Conservation (phyloP, 2,329 filamentous ascomycete genomes). For the Rugonectria rugulosa region DNA sequence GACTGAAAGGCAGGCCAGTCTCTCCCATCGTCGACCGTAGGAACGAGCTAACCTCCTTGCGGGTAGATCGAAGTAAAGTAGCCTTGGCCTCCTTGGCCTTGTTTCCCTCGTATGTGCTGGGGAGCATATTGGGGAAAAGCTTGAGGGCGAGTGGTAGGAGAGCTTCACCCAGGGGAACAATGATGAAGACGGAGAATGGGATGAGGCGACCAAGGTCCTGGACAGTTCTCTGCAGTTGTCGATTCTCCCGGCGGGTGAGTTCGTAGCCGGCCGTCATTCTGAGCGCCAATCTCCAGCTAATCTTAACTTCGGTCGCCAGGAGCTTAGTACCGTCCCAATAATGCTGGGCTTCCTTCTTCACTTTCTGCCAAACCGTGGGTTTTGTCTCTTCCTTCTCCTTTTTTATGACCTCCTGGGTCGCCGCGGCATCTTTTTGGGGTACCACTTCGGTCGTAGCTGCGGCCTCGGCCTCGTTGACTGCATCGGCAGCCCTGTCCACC, state of each 20-base stretch:
- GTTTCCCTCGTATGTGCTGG: slow-evolving; percentile 95
- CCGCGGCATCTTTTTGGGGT: slow-evolving; percentile 45
- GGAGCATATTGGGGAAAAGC: slow-evolving; percentile 96
- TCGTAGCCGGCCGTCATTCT: slow-evolving; percentile 99
- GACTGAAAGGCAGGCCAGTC: slow-evolving; percentile 88
- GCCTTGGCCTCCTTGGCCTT: slow-evolving; percentile 92
- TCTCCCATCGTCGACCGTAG: slow-evolving; percentile 88
- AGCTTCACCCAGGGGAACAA: slow-evolving; percentile 94
- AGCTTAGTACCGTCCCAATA: slow-evolving; percentile 99
- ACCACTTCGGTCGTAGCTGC: slow-evolving; percentile 39
- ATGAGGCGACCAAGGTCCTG: slow-evolving; percentile 92
- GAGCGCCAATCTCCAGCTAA: slow-evolving; percentile 87
- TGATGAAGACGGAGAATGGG: slow-evolving; percentile 95
- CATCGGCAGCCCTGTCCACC: slow-evolving; percentile 11
- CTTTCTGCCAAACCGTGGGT: slow-evolving; percentile 86
- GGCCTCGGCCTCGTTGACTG: slow-evolving; percentile 37
- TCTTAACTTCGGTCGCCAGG: slow-evolving; percentile 88
- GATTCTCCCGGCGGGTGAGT: slow-evolving; percentile 89
- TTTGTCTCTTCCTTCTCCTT: slow-evolving; percentile 81
- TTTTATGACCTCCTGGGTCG: slow-evolving; percentile 55
- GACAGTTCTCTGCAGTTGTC: slow-evolving; percentile 91
- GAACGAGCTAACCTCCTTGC: slow-evolving; percentile 93
- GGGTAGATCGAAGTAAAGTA: slow-evolving; percentile 78
- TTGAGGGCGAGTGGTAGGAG: slow-evolving; percentile 90
- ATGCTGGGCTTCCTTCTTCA: slow-evolving; percentile 92